These are phyloP conservation scores for Bacterosira constricta DNA, from an alignment of 108 stramenopile genomes.

Conservation along the genomic window DNA sequence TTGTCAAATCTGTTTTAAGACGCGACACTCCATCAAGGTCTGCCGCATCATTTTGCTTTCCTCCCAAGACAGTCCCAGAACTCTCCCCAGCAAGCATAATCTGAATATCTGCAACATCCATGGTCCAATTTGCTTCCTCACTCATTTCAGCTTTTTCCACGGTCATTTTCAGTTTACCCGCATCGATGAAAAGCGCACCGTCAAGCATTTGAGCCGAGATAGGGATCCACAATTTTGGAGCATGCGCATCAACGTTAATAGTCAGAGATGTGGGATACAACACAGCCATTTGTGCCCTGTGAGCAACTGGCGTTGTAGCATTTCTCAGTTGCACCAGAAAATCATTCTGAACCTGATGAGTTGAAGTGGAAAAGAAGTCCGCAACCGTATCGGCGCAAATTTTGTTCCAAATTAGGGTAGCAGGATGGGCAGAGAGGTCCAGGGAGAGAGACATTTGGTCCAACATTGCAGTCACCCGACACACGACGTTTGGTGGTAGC, in stretches of 20 bases:
- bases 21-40: conserved; percentile 23
- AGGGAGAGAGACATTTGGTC: conserved; percentile 49
- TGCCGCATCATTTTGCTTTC: not conserved
- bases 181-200: conserved; percentile 72
- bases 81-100: conserved; percentile 52
- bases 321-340: conserved; percentile 62
- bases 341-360: conserved; percentile 53
- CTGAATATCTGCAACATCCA: conserved; percentile 60
- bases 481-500: conserved; percentile 59
- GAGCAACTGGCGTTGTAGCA: conserved; percentile 78
- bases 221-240: conserved; percentile 82
- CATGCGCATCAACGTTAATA: conserved; percentile 64
- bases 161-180: conserved; percentile 58
- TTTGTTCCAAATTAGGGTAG: conserved; percentile 77
- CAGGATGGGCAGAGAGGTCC: conserved; percentile 68
- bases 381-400: conserved; percentile 62
- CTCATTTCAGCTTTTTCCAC: conserved; percentile 46
- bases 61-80: not conserved
- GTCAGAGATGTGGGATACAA: conserved; percentile 63
- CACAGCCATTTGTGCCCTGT: conserved; percentile 73
- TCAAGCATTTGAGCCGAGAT: conserved; percentile 45
- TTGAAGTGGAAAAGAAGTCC: conserved; percentile 61
- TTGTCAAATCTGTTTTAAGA: conserved; percentile 21
- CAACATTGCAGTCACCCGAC: conserved; percentile 55
- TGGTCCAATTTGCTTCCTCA: conserved; percentile 47